Percentiles rank a stretch among this genome's conserved stretches.
Evolutionary conservation across 306 rosid genomes (phyloP).

Genomic region (Morella rubra): DNA sequence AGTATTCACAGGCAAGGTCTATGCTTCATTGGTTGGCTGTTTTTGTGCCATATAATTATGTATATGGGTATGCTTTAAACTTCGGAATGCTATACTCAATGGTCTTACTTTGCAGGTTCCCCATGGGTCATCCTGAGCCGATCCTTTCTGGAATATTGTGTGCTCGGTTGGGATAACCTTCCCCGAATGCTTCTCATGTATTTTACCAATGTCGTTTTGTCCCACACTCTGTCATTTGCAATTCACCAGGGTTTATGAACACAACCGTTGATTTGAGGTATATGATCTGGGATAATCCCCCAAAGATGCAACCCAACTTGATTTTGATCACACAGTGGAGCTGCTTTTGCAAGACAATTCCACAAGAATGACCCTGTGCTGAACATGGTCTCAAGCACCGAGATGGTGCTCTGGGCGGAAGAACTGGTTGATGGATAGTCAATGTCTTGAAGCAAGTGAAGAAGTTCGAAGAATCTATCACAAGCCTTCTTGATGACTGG

Average conservation of each 20-base stretch:
- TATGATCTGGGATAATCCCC: conserved; percentile 92
- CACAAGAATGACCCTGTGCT: conserved; percentile 59
- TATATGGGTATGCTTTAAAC: neutral
- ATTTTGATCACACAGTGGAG: conserved; percentile 73
- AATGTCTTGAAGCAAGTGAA: conserved; percentile 66
- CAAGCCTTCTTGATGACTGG: conserved; percentile 75
- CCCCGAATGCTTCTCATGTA: conserved; percentile 88
- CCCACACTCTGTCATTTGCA: conserved; percentile 88
- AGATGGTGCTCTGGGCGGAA: conserved; percentile 76
- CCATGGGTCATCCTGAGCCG: conserved; percentile 89
- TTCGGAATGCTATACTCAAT: conserved; percentile 21
- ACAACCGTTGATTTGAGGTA: conserved; percentile 80
- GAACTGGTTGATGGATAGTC: conserved; percentile 82
- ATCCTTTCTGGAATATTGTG: conserved; percentile 76
- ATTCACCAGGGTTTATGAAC: conserved; percentile 77
- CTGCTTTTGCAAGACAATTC: conserved; percentile 86
- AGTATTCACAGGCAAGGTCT: conserved; percentile 79
- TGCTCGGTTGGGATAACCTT: conserved; percentile 94
- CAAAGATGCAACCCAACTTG: conserved; percentile 83
- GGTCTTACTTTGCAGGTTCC: conserved; percentile 67
- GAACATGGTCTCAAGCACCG: conserved; percentile 67
- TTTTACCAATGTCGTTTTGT: conserved; percentile 73
- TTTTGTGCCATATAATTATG: conserved; percentile 15
- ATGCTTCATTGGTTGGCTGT: conserved; percentile 18
- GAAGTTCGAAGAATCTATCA: conserved; percentile 64